A percentile compares a stretch with the other conserved stretches of the same genome.
Evolutionary conservation across 2,329 filamentous ascomycete genomes (phyloP).

Genomic region (Ophiosphaerella herpotricha): DNA sequence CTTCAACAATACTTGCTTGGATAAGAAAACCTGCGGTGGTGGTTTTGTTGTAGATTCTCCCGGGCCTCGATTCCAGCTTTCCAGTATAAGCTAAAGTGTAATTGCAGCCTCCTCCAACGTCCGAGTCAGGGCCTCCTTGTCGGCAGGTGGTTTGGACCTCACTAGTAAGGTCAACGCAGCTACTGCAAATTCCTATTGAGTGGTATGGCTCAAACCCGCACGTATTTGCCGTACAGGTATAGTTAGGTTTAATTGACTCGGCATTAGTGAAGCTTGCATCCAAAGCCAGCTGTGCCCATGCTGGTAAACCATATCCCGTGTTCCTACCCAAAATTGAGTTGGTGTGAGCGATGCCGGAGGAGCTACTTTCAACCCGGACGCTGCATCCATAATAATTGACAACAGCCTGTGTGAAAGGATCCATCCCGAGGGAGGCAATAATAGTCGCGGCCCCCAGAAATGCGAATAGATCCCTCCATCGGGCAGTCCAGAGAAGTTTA

Average conservation of each 20-base stretch:
- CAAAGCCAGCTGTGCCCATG: background rate
- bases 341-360: background rate
- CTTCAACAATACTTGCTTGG: background rate
- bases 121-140: no score
- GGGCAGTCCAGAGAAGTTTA: background rate
- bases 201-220: background rate
- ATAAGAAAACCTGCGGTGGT: background rate
- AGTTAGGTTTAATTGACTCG: background rate
- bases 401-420: background rate
- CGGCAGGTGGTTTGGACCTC: background rate
- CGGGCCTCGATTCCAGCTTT: background rate
- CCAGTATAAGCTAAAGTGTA: background rate
- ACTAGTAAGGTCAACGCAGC: background rate
- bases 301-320: background rate
- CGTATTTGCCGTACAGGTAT: background rate
- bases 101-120: background rate
- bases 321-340: background rate
- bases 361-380: background rate
- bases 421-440: background rate
- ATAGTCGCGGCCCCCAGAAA: background rate
- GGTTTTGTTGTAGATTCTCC: background rate
- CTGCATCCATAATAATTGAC: background rate
- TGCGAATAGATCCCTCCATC: no score
- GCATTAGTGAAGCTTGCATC: background rate
- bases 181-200: background rate